phyloP scores from a whole-genome alignment of 257 asterid genomes.

The Solanum peruvianum region DNA sequence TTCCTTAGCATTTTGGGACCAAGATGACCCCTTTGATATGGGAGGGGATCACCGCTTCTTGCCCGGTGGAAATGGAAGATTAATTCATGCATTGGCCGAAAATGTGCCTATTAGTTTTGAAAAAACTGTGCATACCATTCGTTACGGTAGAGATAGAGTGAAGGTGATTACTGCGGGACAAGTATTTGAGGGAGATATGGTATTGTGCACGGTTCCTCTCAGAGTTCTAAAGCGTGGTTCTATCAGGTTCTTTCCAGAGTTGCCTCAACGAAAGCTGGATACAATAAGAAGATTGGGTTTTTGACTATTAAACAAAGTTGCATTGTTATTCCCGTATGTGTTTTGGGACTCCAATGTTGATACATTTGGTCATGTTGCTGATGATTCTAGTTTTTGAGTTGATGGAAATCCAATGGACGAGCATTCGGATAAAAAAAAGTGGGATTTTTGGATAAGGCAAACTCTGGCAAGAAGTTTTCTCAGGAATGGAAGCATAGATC shows the following conservation, averaged over 20 bases:
- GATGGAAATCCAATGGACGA: not conserved
- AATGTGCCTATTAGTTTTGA: not conserved
- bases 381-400: not conserved
- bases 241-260: not conserved
- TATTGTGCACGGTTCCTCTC: not conserved
- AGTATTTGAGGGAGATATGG: not conserved
- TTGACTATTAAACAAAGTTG: not conserved
- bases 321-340: not conserved
- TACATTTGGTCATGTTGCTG: not conserved
- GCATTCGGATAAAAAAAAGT: not conserved
- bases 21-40: not conserved
- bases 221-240: not conserved
- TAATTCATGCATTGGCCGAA: not conserved
- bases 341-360: not conserved
- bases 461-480: not conserved
- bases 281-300: not conserved
- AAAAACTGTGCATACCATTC: not conserved
- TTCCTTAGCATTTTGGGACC: not conserved
- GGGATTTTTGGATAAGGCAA: not conserved
- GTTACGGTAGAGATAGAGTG: not conserved
- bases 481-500: not conserved
- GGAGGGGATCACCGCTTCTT: not conserved
- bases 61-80: not conserved
- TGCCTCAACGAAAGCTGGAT: not conserved
- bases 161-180: not conserved